Conservation (phyloP, 169 alveolate species). For the Plasmodium gonderi region DNA sequence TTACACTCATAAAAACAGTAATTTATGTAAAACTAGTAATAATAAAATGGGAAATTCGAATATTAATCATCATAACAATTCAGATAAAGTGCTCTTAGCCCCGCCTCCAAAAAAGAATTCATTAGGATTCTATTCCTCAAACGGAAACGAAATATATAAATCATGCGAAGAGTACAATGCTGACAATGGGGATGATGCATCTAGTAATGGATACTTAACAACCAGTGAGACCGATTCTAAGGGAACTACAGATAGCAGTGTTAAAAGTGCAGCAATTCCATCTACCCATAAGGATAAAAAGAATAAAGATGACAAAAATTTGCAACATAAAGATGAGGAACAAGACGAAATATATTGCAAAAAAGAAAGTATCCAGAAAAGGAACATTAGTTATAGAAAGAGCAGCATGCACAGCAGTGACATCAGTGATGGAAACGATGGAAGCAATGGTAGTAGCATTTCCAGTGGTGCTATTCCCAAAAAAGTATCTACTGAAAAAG, state of each 20-base stretch:
- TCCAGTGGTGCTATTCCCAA: neutral
- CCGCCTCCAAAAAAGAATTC: conserved; percentile 37
- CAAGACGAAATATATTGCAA: neutral
- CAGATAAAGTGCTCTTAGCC: neutral
- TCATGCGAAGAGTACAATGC: conserved; percentile 47
- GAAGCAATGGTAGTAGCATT: neutral
- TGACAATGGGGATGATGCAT: conserved; percentile 21
- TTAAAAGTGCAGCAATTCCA: neutral
- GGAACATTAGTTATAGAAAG: neutral
- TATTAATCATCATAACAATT: neutral
- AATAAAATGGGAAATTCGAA: conserved; percentile 5
- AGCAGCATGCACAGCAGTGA: conserved; percentile 3
- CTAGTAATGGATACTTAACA: conserved; percentile 61
- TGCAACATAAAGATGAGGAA: neutral
- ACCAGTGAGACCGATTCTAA: conserved; percentile 60
- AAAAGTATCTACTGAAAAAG: neutral
- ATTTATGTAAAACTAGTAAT: neutral
- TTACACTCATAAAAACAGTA: neutral
- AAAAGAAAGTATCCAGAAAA: neutral
- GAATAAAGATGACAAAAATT: neutral
- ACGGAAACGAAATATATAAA: conserved; percentile 63
- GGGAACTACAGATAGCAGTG: conserved; percentile 43
- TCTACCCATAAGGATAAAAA: neutral
- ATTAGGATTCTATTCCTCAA: conserved; percentile 28
- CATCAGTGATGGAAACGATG: neutral